Evolutionary conservation across 1,284 basidiomycete genomes (phyloP).

Genomic region (Puccinia coronata): DNA sequence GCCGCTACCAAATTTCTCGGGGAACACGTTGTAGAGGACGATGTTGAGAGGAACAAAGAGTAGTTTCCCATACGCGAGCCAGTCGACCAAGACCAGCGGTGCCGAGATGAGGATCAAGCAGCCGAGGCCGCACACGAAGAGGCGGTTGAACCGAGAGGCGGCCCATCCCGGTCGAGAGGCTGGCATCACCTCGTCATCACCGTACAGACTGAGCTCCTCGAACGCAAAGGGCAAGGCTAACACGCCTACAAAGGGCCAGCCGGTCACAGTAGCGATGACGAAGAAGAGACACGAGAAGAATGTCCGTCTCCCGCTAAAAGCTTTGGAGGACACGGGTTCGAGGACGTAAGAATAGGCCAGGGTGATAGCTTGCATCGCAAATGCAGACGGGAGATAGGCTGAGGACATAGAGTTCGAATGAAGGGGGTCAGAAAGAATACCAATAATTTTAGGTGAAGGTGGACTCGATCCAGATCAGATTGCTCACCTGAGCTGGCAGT

Average conservation of each 20-base stretch:
- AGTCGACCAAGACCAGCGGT: slow-evolving; percentile 78
- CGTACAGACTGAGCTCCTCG: slow-evolving; percentile 81
- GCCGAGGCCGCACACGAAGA: slow-evolving; percentile 16
- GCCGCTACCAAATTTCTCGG: slow-evolving; percentile 61
- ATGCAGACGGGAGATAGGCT: slow-evolving; percentile 89
- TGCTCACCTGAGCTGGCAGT: slow-evolving; percentile 74
- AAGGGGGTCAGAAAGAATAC: neutral
- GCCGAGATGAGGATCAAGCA: neutral
- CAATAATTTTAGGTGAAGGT: neutral
- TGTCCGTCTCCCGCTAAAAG: slow-evolving; percentile 65
- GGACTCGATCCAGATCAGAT: neutral
- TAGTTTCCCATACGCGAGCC: slow-evolving; percentile 78
- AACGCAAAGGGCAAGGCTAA: slow-evolving; percentile 84
- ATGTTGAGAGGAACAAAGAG: slow-evolving; percentile 89
- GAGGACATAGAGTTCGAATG: neutral
- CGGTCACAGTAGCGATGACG: slow-evolving; percentile 62
- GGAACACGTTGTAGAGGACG: slow-evolving; percentile 86
- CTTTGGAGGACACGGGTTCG: slow-evolving; percentile 66
- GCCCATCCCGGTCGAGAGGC: slow-evolving; percentile 59
- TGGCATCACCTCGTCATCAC: slow-evolving; percentile 70
- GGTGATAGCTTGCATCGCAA: slow-evolving; percentile 87
- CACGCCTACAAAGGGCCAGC: slow-evolving; percentile 92
- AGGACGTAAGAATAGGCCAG: slow-evolving; percentile 78
- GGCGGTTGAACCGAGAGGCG: slow-evolving; percentile 64
- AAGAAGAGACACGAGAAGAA: slow-evolving; percentile 75